Evolutionary conservation across 306 rosid genomes (phyloP).

Genomic region (Vigna mungo): DNA sequence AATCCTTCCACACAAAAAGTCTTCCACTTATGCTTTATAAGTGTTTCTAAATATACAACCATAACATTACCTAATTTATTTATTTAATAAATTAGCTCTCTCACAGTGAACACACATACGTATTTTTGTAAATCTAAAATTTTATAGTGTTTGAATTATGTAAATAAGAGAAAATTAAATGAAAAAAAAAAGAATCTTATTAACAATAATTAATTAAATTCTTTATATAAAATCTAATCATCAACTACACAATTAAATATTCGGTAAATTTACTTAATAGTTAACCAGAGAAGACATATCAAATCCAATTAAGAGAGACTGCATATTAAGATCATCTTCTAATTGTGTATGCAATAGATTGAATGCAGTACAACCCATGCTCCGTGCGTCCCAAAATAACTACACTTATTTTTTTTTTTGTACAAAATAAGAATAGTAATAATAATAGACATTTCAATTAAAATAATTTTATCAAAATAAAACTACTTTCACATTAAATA

Average conservation of each 20-base stretch:
- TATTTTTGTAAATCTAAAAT: background rate
- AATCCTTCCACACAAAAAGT: background rate
- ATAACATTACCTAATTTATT: background rate
- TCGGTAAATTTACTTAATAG: background rate
- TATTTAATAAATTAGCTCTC: background rate
- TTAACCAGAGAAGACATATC: background rate
- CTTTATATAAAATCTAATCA: too few relatives aligned
- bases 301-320: background rate
- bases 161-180: too few relatives aligned
- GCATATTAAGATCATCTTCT: background rate
- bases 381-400: too few relatives aligned
- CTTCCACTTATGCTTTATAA: background rate
- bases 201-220: too few relatives aligned
- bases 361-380: background rate
- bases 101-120: background rate
- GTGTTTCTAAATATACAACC: background rate
- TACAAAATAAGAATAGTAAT: too few relatives aligned
- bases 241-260: background rate
- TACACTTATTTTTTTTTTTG: too few relatives aligned
- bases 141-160: too few relatives aligned
- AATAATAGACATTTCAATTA: too few relatives aligned
- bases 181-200: too few relatives aligned
- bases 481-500: too few relatives aligned
- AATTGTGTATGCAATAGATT: background rate
- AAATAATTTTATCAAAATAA: too few relatives aligned